Percentiles rank a stretch among this genome's conserved stretches.
phyloP scores from a whole-genome alignment of 306 rosid species.

The Cicer chorassanicum region DNA sequence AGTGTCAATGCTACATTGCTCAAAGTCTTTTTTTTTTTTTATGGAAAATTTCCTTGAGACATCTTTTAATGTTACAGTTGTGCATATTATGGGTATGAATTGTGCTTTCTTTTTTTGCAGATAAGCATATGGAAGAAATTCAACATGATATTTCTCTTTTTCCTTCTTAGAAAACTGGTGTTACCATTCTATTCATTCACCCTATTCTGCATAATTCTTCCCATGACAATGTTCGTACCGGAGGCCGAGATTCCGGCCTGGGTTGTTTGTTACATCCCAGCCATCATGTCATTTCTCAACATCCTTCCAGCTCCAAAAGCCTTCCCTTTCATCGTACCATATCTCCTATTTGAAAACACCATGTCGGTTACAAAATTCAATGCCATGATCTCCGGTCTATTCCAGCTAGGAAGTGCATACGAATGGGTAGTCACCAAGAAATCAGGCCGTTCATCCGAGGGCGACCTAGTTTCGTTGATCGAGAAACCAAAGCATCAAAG shows the following conservation, averaged over 20 bases:
- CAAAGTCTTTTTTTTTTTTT: not conserved
- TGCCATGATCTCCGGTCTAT: conserved; percentile 95
- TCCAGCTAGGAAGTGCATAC: conserved; percentile 96
- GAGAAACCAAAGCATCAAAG: conserved; percentile 76
- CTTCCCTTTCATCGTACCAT: conserved; percentile 94
- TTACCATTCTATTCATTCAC: conserved; percentile 95
- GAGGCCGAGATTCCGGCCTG: conserved; percentile 91
- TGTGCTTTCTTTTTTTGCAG: conserved; percentile 54
- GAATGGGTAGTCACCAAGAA: conserved; percentile 99
- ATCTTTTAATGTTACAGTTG: conserved; percentile 44
- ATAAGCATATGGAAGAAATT: conserved; percentile 92
- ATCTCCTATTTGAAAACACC: conserved; percentile 95
- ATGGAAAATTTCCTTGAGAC: not conserved
- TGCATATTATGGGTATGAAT: conserved; percentile 42
- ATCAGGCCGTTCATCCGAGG: conserved; percentile 94
- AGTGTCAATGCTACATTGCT: not conserved
- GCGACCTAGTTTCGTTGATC: conserved; percentile 76
- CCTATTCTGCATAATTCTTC: conserved; percentile 90
- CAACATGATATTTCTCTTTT: conserved; percentile 94
- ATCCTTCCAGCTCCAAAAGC: conserved; percentile 95
- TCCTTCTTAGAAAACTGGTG: conserved; percentile 82
- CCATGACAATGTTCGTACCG: conserved; percentile 96
- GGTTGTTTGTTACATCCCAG: conserved; percentile 97
- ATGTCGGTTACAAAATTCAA: conserved; percentile 98
- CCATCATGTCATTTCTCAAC: conserved; percentile 92